Evolutionary conservation across 768 basidiomycete genomes (phyloP), one percentile per base, ranked within the genome.

Genomic region (Mycena olivaceomarginata): DNA sequence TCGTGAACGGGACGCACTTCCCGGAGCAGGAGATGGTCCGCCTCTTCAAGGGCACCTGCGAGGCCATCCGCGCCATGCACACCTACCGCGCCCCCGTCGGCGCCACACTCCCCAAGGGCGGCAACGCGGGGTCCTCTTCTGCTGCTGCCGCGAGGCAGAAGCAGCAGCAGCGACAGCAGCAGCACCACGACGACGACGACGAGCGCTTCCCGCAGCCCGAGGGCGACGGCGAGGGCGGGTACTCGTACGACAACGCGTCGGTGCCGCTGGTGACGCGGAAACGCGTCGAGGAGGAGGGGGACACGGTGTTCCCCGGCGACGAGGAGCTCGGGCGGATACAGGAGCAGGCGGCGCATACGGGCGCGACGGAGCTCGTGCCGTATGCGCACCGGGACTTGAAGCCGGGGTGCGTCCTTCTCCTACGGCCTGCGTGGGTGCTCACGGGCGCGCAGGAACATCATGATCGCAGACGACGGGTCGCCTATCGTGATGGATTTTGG

Each of bases 401-500:
- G 87, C 98, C 97, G 60, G 98, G 93, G 98, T 98, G 81, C 80
- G 94, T 87, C 16, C 48, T 22, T 41, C 74, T 66, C 46, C 37
- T 39, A 37, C 45, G 59, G n/a, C 22, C n/a, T 45, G 45, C 31
- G 8, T n/a, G 16, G 53, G 40, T 22, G 80, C 18, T 59, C n/a
- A 59, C 63, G 18, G 20, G 22, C 15, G 41, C 18, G 20, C 74
- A 99, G 97, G 67, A 99, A 99, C 82, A 91, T 99, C 73, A 99
- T 99, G 98, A 91, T 99, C 74, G 92, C 97, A 16, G 98, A 99
- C 81, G 96, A 98, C 70, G 97, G 96, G 2, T 89, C 91, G 11
- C 96, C 98, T 1, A 96, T 99, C 74, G 91, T 99, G 11, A 99
- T 99, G 98, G 98, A 99, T 85, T 97, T 99, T 85, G 98, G 98